A percentile compares a stretch with the other conserved stretches of the same genome.
Conservation (phyloP, 2,329 filamentous ascomycete genomes). For the Zelopaecilomyces penicillatus region DNA sequence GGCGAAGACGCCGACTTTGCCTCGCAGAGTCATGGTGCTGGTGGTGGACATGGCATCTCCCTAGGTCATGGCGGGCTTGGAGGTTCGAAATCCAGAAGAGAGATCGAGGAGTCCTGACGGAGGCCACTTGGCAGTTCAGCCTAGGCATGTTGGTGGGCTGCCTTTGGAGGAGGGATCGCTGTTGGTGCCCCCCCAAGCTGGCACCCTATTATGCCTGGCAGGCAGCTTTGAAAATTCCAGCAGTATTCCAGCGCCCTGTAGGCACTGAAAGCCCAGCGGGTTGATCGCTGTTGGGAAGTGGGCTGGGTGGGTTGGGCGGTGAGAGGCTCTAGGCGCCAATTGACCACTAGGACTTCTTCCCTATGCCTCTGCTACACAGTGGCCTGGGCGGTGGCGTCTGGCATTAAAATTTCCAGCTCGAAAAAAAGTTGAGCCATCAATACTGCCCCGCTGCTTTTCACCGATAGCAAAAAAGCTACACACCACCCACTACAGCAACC, state of each 20-base stretch:
- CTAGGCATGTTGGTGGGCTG: not conserved
- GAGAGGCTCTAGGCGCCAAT: slow-evolving; percentile 9
- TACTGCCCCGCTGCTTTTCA: slow-evolving; percentile 25
- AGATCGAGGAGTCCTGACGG: slow-evolving; percentile 2
- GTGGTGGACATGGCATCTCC: slow-evolving; percentile 27
- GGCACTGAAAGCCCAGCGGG: slow-evolving; percentile 1
- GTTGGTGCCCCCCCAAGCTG: slow-evolving; percentile 1
- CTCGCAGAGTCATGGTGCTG: slow-evolving; percentile 31
- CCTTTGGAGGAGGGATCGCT: too few species aligned
- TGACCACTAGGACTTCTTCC: not conserved
- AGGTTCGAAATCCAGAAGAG: slow-evolving; percentile 5
- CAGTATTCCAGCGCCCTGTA: slow-evolving; percentile 4
- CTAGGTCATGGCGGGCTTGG: slow-evolving; percentile 15
- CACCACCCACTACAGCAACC: slow-evolving; percentile 6
- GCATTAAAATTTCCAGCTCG: slow-evolving; percentile 27
- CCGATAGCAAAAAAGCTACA: slow-evolving; percentile 12
- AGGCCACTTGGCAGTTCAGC: slow-evolving; percentile 24
- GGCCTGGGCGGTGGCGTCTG: slow-evolving; percentile 19
- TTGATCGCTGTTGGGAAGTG: not conserved
- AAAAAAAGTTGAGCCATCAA: slow-evolving; percentile 21
- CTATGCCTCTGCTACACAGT: slow-evolving; percentile 1
- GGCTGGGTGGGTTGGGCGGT: slow-evolving; percentile 15
- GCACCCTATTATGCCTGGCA: too few species aligned
- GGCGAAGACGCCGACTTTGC: slow-evolving; percentile 53
- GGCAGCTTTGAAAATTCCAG: too few species aligned